Evolutionary conservation across 1,284 basidiomycete genomes (phyloP).

Genomic region (Flammula alnicola): DNA sequence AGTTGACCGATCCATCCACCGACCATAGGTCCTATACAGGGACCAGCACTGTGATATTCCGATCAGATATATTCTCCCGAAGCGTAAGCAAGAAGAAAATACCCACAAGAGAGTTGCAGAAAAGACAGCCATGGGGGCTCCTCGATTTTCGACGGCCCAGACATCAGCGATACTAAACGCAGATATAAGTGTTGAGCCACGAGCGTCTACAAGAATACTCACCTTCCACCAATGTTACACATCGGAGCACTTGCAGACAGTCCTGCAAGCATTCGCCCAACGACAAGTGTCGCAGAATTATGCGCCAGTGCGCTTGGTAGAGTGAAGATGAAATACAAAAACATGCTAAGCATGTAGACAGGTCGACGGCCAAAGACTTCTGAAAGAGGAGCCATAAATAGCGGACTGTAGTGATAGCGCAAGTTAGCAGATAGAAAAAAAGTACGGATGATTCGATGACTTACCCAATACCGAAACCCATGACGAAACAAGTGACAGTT

Average conservation of each 20-base stretch:
- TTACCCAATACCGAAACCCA: slow-evolving; percentile 44
- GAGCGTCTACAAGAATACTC: background rate
- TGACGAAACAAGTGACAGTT: slow-evolving; percentile 43
- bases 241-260: slow-evolving; percentile 52
- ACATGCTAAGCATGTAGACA: slow-evolving; percentile 59
- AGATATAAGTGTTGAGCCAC: background rate
- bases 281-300: slow-evolving; percentile 63
- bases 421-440: background rate
- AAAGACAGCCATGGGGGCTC: slow-evolving; percentile 67
- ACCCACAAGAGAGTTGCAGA: slow-evolving; percentile 60
- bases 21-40: slow-evolving; percentile 54
- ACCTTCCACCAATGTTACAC: slow-evolving; percentile 47
- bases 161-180: slow-evolving; percentile 45
- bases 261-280: slow-evolving; percentile 67
- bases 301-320: slow-evolving; percentile 63
- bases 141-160: slow-evolving; percentile 65
- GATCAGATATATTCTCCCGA: background rate
- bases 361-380: slow-evolving; percentile 53
- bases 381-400: slow-evolving; percentile 42
- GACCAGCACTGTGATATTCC: slow-evolving; percentile 41
- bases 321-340: slow-evolving; percentile 64
- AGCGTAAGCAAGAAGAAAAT: background rate
- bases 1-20: slow-evolving; percentile 49
- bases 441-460: slow-evolving; percentile 1
- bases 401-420: slow-evolving; percentile 28